Conservation (phyloP, 495 filamentous ascomycete genomes). For the Podospora comata region DNA sequence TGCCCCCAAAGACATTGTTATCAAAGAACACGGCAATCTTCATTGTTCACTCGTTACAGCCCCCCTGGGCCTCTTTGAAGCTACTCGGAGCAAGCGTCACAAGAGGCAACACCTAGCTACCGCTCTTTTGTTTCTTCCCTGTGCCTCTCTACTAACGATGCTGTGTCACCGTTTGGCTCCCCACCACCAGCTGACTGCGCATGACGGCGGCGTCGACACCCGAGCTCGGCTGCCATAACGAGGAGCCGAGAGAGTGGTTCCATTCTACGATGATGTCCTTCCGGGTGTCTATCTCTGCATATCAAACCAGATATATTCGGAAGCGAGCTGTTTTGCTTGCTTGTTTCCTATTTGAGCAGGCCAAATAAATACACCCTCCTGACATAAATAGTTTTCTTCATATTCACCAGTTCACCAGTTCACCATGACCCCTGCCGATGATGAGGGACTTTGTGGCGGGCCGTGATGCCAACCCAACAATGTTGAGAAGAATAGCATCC, state of each 20-base stretch:
- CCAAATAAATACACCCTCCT: not conserved
- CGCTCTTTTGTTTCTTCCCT: slow-evolving; percentile 1
- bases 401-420: not conserved
- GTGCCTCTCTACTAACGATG: not conserved
- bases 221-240: slow-evolving; percentile 5
- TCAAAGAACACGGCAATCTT: not conserved
- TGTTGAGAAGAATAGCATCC: slow-evolving; percentile 1
- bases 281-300: not conserved
- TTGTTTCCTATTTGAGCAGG: not conserved
- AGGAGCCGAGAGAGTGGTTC: not conserved
- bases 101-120: not conserved
- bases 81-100: not conserved
- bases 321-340: not conserved
- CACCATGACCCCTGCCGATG: not conserved
- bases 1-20: not conserved
- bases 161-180: slow-evolving; percentile 9
- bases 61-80: not conserved
- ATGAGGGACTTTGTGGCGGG: slow-evolving; percentile 10
- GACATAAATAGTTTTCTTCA: not conserved
- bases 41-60: not conserved
- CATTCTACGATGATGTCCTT: not conserved
- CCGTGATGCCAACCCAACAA: not conserved
- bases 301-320: not conserved
- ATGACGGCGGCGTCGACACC: slow-evolving; percentile 5
- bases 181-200: slow-evolving; percentile 8